Conservation (phyloP, 2,329 filamentous ascomycete species). For the Penicillium griseofulvum region DNA sequence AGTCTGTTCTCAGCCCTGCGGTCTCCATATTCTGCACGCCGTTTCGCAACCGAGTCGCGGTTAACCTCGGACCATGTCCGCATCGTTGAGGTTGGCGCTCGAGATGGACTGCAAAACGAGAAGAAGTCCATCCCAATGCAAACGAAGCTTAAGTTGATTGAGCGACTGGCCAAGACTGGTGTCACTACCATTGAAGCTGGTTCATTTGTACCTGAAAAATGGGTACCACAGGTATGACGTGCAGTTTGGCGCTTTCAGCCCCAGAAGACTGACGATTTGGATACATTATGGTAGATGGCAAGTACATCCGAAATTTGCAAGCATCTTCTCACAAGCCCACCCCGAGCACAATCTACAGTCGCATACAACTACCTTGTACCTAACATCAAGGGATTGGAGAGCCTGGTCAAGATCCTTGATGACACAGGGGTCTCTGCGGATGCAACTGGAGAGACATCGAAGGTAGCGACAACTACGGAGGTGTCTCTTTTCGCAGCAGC, state of each 20-base stretch:
- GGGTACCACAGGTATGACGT: slow-evolving; percentile 52
- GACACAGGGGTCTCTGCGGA: slow-evolving; percentile 36
- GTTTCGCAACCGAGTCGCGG: slow-evolving; percentile 41
- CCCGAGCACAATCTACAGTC: slow-evolving; percentile 51
- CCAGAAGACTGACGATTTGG: neutral
- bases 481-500: slow-evolving; percentile 65
- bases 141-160: slow-evolving; percentile 52
- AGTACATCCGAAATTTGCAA: slow-evolving; percentile 62
- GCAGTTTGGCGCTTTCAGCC: neutral
- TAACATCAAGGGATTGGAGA: slow-evolving; percentile 61
- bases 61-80: slow-evolving; percentile 50
- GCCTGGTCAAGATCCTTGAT: slow-evolving; percentile 55
- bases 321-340: slow-evolving; percentile 51
- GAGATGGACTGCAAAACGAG: slow-evolving; percentile 56
- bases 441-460: slow-evolving; percentile 26
- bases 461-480: slow-evolving; percentile 46
- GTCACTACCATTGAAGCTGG: slow-evolving; percentile 53
- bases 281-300: slow-evolving; percentile 53
- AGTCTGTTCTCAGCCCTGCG: slow-evolving; percentile 32
- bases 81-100: slow-evolving; percentile 54
- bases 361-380: slow-evolving; percentile 67
- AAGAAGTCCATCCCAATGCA: slow-evolving; percentile 48
- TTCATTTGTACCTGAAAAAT: slow-evolving; percentile 55
- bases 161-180: slow-evolving; percentile 48
- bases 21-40: slow-evolving; percentile 23